A percentile compares a stretch with the other conserved stretches of the same genome.
These are phyloP conservation scores for Sutorius eximius DNA, from an alignment of 1,284 basidiomycete species.

Conservation along the genomic window DNA sequence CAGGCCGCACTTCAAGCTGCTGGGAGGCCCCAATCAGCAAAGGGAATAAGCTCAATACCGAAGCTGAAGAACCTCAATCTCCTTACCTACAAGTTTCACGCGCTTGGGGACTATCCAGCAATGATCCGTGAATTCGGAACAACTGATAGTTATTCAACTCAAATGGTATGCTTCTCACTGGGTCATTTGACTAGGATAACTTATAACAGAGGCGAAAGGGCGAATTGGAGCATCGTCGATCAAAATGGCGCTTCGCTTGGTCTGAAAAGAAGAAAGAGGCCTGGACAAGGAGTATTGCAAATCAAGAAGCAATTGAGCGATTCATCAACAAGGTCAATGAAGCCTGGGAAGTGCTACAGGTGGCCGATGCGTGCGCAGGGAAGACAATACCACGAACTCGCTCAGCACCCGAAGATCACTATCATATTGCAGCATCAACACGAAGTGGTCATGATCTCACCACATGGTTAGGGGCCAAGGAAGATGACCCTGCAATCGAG, in stretches of 20 bases:
- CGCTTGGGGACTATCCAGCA: too few relatives aligned
- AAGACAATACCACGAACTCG: neutral
- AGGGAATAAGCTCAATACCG: neutral
- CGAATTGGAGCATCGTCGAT: neutral
- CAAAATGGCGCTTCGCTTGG: accelerated
- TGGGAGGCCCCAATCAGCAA: neutral
- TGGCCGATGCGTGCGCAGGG: neutral
- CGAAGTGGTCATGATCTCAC: neutral
- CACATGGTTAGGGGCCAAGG: neutral
- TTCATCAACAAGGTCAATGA: neutral
- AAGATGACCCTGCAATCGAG: neutral
- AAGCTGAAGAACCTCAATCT: conserved; percentile 23
- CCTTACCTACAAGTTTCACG: conserved; percentile 9
- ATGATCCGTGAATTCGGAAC: too few relatives aligned
- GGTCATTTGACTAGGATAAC: too few relatives aligned
- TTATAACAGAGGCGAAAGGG: neutral
- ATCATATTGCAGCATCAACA: neutral
- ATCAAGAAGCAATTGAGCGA: neutral
- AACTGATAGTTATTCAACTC: too few relatives aligned
- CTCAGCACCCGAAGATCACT: neutral
- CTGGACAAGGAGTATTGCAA: neutral
- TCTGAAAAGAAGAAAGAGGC: neutral
- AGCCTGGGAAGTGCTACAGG: neutral
- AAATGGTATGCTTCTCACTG: too few relatives aligned
- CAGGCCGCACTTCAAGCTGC: neutral